Base-by-base conservation (phyloP, 345 rosid species). In the Pistacia atlantica region DNA sequence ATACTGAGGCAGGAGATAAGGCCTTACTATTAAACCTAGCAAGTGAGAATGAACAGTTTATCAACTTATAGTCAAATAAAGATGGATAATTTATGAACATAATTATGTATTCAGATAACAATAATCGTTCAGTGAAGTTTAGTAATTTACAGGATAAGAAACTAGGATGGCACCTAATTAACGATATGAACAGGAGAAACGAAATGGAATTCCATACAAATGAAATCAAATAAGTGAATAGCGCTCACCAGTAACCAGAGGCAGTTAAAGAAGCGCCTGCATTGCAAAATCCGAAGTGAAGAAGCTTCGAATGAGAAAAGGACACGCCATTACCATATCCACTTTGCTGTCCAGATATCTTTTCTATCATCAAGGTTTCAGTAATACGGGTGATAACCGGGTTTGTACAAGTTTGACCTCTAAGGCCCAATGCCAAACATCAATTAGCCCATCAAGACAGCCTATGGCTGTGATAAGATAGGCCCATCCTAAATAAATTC, bases 291-390 rank as follows among this genome's bases (percentile, higher is more conserved):
- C 77, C 20, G 60, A 67, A 45, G 4, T 2, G n/a, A 2, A 56
- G n/a, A 55, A 72, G 37, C 61, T 60, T 69, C 74, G 71, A 75
- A 75, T 52, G 73, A 68, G 75, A 42, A 42, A 49, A 46, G 25
- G 80, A 33, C 87, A 84, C 73, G 82, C 57, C 18, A 38, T 46
- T 68, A 9, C 84, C 77, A 67, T 66, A 72, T 77, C 83, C 85
- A 4, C 22, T 52, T 46, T 1, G 35, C 56, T 8, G 14, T 9
- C 16, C 61, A 54, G 55, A 37, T 17, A 1, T 10, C 18, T 10
- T 55, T 33, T 11, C 2, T 12, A 7, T 22, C n/a, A 1, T 57
- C 45, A 14, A 42, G 62, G 17, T 35, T 33, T 52, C 25, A 3
- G 2, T 1, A 8, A 28, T 0, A 31, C 4, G 74, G 37, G 75